Evolutionary conservation across 2,329 filamentous ascomycete species (phyloP).

Genomic region (Verticillium dahliae): DNA sequence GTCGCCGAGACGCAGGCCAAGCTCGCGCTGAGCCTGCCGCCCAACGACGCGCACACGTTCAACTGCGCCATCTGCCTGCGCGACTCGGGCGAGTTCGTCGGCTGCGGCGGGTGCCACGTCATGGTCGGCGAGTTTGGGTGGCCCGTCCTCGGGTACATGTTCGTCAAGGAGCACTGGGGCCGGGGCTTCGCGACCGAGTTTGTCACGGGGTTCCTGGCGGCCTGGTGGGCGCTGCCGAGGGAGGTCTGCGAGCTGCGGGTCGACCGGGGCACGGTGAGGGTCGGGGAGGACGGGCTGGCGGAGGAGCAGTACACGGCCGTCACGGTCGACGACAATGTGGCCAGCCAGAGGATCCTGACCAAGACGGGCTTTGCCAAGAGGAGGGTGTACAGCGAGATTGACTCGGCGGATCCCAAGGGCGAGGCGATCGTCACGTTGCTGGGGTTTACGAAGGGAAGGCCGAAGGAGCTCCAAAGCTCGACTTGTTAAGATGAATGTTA

Average conservation of each 20-base stretch:
- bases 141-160: slow-evolving; percentile 54
- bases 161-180: slow-evolving; percentile 47
- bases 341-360: slow-evolving; percentile 48
- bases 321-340: slow-evolving; percentile 40
- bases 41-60: slow-evolving; percentile 43
- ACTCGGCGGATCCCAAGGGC: slow-evolving; percentile 6
- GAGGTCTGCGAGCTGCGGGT: slow-evolving; percentile 36
- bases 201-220: slow-evolving; percentile 34
- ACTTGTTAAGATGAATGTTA: background rate
- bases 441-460: background rate
- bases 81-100: slow-evolving; percentile 43
- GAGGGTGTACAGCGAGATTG: slow-evolving; percentile 28
- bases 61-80: slow-evolving; percentile 47
- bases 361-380: slow-evolving; percentile 49
- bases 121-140: slow-evolving; percentile 34
- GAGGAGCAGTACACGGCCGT: slow-evolving; percentile 38
- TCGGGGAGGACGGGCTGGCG: slow-evolving; percentile 15
- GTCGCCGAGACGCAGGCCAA: slow-evolving; percentile 33
- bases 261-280: slow-evolving; percentile 26
- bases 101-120: slow-evolving; percentile 38
- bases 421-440: background rate
- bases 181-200: slow-evolving; percentile 53
- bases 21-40: slow-evolving; percentile 36
- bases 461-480: background rate
- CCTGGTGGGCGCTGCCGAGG: slow-evolving; percentile 44